Conservation (phyloP, 768 basidiomycete genomes). For the Boletus subcaerulescens region DNA sequence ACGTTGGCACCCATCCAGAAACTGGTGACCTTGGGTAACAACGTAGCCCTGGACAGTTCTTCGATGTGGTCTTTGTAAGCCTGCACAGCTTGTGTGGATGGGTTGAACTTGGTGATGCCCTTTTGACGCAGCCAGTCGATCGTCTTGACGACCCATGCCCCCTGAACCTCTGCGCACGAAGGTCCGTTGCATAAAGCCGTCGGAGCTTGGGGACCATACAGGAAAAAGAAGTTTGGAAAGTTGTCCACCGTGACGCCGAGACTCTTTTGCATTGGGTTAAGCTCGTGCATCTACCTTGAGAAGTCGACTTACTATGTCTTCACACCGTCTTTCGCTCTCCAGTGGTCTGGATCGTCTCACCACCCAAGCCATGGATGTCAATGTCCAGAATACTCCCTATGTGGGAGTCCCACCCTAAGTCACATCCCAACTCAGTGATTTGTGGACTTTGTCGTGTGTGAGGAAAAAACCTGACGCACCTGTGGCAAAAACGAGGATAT, state of each 20-base stretch:
- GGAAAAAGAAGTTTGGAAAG: constrained; percentile 7
- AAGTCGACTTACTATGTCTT: constrained; percentile 4
- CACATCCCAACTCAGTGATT: neutral
- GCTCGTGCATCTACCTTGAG: too few species aligned
- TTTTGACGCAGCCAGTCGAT: constrained; percentile 1
- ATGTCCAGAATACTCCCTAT: constrained; percentile 2
- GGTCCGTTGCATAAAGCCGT: constrained; percentile 6
- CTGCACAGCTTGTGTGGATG: neutral
- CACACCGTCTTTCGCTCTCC: constrained; percentile 3
- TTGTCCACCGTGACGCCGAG: constrained; percentile 5
- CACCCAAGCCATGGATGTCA: constrained; percentile 3
- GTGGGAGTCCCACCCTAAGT: constrained; percentile 5
- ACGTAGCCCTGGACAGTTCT: neutral
- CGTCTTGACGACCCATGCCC: constrained; percentile 2
- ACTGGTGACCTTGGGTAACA: constrained; percentile 6
- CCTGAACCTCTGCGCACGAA: constrained; percentile 1
- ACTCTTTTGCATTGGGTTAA: neutral
- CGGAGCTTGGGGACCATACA: constrained; percentile 9
- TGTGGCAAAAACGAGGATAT: constrained; percentile 9
- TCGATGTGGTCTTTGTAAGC: constrained; percentile 2
- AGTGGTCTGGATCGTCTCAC: constrained; percentile 8
- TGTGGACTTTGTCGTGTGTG: neutral
- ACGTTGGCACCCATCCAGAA: constrained; percentile 10
- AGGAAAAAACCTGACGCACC: neutral
- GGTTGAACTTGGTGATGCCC: constrained; percentile 7